Conservation (phyloP, 345 rosid genomes). For the Luvunga scandens region DNA sequence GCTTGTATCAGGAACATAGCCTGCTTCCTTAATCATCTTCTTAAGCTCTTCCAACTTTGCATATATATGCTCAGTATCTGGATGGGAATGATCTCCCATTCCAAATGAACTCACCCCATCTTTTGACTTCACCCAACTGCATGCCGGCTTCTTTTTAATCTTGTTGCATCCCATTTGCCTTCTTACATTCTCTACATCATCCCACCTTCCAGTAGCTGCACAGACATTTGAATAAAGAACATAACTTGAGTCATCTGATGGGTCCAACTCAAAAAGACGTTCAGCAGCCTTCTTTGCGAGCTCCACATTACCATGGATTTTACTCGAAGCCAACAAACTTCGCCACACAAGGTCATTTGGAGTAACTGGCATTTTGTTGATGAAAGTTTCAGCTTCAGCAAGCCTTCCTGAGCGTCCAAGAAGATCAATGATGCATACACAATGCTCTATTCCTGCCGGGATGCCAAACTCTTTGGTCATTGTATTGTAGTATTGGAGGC, state of each 20-base stretch:
- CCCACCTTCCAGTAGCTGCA: slow-evolving; percentile 88
- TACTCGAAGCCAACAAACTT: slow-evolving; percentile 75
- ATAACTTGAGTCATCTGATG: slow-evolving; percentile 79
- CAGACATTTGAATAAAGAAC: slow-evolving; percentile 80
- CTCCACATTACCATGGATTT: slow-evolving; percentile 67
- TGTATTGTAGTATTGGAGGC: slow-evolving; percentile 58
- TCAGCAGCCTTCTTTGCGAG: slow-evolving; percentile 75
- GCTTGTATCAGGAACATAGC: slow-evolving; percentile 78
- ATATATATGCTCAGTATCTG: slow-evolving; percentile 50
- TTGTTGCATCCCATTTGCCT: slow-evolving; percentile 67
- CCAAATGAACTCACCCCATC: slow-evolving; percentile 60
- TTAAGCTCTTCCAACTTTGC: slow-evolving; percentile 73
- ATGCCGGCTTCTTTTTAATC: slow-evolving; percentile 78
- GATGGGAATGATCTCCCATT: slow-evolving; percentile 71
- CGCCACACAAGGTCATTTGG: slow-evolving; percentile 77
- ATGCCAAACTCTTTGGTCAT: slow-evolving; percentile 61
- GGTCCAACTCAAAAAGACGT: slow-evolving; percentile 54
- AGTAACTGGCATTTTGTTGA: slow-evolving; percentile 63
- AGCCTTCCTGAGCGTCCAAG: slow-evolving; percentile 85
- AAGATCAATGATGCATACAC: slow-evolving; percentile 85
- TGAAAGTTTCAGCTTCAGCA: slow-evolving; percentile 59
- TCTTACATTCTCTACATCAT: slow-evolving; percentile 61
- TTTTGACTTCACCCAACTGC: slow-evolving; percentile 91
- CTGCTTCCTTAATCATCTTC: slow-evolving; percentile 74
- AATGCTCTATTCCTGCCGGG: slow-evolving; percentile 59